These are phyloP conservation scores for Cercophora sp. DNA, from an alignment of 495 filamentous ascomycete genomes.

Conservation along the genomic window DNA sequence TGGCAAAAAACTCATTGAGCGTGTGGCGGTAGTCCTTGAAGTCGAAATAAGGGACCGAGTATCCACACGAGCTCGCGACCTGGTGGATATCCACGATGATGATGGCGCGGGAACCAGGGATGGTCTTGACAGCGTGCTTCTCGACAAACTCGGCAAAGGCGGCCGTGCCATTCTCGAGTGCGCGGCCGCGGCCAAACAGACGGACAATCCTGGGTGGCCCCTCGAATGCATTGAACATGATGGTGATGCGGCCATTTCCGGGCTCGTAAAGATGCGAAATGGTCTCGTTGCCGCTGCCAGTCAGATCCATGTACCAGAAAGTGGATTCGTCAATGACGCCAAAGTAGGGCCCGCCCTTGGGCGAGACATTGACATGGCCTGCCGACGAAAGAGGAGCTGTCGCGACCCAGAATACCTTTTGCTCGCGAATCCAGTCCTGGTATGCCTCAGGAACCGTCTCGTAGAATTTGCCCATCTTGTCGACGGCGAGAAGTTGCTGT, in stretches of 20 bases:
- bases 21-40: constrained; percentile 46
- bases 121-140: constrained; percentile 36
- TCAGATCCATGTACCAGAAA: constrained; percentile 68
- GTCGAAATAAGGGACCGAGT: constrained; percentile 49
- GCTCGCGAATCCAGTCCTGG: constrained; percentile 53
- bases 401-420: constrained; percentile 65
- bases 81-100: constrained; percentile 65
- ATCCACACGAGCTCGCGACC: constrained; percentile 52
- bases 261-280: constrained; percentile 66
- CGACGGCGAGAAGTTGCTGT: constrained; percentile 28
- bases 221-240: constrained; percentile 69
- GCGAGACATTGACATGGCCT: constrained; percentile 63
- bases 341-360: constrained; percentile 63
- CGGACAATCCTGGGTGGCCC: constrained; percentile 61
- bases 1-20: constrained; percentile 46
- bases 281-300: constrained; percentile 68
- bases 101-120: constrained; percentile 56
- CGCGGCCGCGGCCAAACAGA: constrained; percentile 63
- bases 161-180: constrained; percentile 54
- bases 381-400: constrained; percentile 58
- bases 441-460: constrained; percentile 55
- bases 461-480: constrained; percentile 59
- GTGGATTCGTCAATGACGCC: constrained; percentile 53
- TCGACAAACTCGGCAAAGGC: constrained; percentile 47
- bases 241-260: constrained; percentile 62